These are phyloP conservation scores for Sorghum bicolor DNA, from an alignment of 176 grass and related monocot species.

Conservation along the genomic window DNA sequence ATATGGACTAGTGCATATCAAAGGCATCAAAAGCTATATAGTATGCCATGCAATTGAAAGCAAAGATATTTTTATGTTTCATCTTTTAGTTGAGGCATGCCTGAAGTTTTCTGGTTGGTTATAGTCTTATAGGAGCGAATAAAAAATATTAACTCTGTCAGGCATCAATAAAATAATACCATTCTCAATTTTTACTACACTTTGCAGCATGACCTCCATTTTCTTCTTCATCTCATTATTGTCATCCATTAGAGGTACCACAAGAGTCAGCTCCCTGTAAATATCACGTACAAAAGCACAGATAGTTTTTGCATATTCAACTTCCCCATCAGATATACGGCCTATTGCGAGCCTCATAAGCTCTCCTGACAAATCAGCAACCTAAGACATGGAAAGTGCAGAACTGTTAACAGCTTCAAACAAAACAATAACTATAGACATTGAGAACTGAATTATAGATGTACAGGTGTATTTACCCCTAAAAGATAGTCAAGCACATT, in stretches of 20 bases:
- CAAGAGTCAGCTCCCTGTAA: constrained; percentile 81
- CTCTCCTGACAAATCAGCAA: constrained; percentile 98
- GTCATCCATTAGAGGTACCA: constrained; percentile 97
- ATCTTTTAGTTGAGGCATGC: not conserved
- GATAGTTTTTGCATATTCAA: constrained; percentile 92
- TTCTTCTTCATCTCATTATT: constrained; percentile 98
- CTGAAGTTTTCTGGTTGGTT: constrained; percentile 19
- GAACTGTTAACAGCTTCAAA: constrained; percentile 11
- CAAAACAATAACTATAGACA: not conserved
- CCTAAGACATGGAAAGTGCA: constrained; percentile 51
- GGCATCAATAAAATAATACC: constrained; percentile 52
- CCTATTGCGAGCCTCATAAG: constrained; percentile 97
- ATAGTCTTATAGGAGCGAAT: not conserved
- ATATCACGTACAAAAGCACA: constrained; percentile 87
- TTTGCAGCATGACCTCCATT: constrained; percentile 98
- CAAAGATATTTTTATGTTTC: not conserved
- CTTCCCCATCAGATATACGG: constrained; percentile 94
- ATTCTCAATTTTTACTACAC: constrained; percentile 97
- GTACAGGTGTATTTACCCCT: constrained; percentile 55
- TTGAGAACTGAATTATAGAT: not conserved
- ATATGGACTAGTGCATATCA: not conserved
- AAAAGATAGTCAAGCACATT: constrained; percentile 93
- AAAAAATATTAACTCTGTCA: constrained; percentile 23
- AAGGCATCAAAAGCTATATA: constrained; percentile 10
- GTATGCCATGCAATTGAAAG: not conserved